phyloP scores from a whole-genome alignment of 208 protist genomes.

The Leishmania turanica region DNA sequence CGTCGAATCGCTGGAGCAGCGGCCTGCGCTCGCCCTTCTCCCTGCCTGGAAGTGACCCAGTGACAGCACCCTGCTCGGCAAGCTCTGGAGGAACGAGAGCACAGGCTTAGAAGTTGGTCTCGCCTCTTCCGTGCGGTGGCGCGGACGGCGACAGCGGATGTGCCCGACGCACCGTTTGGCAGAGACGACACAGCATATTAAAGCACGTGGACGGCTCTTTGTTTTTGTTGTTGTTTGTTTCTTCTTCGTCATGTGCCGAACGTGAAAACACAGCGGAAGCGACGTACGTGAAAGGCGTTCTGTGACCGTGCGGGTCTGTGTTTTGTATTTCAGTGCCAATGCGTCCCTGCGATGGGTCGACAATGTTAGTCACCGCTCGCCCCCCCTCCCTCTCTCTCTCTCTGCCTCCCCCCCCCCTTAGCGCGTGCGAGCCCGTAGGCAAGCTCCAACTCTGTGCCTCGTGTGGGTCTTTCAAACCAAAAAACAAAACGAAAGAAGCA shows the following conservation, averaged over 20 bases:
- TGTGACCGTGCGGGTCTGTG: neutral
- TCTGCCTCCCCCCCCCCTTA: too few relatives aligned
- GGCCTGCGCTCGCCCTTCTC: slow-evolving; percentile 8
- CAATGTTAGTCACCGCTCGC: neutral
- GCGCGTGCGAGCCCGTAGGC: too few relatives aligned
- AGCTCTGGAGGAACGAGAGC: neutral
- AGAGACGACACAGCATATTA: neutral
- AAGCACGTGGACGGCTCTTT: too few relatives aligned
- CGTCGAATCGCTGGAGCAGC: neutral
- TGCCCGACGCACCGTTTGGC: too few relatives aligned
- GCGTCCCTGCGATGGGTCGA: neutral
- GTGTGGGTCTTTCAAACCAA: neutral
- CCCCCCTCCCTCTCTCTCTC: too few relatives aligned
- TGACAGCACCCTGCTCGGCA: slow-evolving; percentile 3
- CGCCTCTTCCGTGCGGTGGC: neutral
- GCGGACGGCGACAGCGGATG: neutral
- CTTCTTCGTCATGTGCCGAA: neutral
- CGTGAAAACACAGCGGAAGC: neutral
- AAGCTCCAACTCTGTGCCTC: neutral
- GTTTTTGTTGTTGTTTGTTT: neutral
- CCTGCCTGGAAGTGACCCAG: slow-evolving; percentile 1
- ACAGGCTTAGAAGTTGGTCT: neutral
- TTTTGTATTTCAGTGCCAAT: neutral
- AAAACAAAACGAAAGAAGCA: neutral
- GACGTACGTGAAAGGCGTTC: neutral